phyloP scores from a whole-genome alignment of 495 filamentous ascomycete genomes.

The Endocarpon pusillum region DNA sequence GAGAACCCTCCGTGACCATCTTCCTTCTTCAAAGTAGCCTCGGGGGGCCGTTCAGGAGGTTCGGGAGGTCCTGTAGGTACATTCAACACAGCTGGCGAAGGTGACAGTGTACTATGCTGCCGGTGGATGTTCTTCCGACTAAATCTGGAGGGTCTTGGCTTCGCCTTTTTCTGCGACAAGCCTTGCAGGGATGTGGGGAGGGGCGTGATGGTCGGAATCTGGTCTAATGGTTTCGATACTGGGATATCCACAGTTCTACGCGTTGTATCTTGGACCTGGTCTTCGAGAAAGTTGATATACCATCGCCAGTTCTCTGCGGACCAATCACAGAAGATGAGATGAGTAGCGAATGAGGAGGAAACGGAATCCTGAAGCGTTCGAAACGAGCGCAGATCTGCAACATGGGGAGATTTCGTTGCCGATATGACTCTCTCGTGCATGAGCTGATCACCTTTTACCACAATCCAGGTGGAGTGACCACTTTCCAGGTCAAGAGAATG shows the following conservation, averaged over 20 bases:
- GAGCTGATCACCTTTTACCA: constrained; percentile 24
- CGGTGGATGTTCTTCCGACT: too few species aligned
- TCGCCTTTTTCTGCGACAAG: too few species aligned
- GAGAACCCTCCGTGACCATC: too few species aligned
- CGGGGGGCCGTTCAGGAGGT: too few species aligned
- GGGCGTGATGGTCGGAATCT: too few species aligned
- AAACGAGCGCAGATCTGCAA: constrained; percentile 10
- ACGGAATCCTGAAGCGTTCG: constrained; percentile 14
- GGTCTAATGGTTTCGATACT: not conserved
- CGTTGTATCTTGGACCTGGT: constrained; percentile 13
- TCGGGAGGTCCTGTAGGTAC: too few species aligned
- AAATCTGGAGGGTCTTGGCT: too few species aligned
- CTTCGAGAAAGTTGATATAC: constrained; percentile 27
- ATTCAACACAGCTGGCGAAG: too few species aligned
- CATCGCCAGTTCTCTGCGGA: constrained; percentile 28
- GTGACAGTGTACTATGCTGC: too few species aligned
- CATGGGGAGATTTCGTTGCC: constrained; percentile 8
- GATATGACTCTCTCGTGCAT: constrained; percentile 18
- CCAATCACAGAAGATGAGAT: constrained; percentile 28
- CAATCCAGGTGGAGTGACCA: constrained; percentile 20
- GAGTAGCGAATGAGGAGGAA: constrained; percentile 16
- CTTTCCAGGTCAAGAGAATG: constrained; percentile 28
- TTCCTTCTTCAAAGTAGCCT: too few species aligned
- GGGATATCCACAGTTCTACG: constrained; percentile 10
- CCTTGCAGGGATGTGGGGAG: too few species aligned